A percentile compares a stretch with the other conserved stretches of the same genome.
Evolutionary conservation across 1,139 yeast genomes (phyloP).

Genomic region (Geotrichum reessii): DNA sequence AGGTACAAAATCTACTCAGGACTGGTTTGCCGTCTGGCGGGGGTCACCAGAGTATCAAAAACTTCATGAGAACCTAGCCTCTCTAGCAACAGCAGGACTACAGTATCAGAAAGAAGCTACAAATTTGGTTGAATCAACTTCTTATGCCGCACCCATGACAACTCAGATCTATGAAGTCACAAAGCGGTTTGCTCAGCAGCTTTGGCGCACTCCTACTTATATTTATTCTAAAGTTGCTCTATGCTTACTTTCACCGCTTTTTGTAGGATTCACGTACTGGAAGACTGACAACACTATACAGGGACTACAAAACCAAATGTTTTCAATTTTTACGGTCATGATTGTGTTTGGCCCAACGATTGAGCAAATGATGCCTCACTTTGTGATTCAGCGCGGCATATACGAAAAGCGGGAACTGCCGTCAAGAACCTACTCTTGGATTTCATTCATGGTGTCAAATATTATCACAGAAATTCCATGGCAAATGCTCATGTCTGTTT

Average conservation of each 20-base stretch:
- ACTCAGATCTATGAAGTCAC: constrained; percentile 48
- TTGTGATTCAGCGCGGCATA: constrained; percentile 55
- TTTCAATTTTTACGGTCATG: constrained; percentile 57
- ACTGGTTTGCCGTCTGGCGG: constrained; percentile 58
- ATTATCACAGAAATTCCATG: constrained; percentile 66
- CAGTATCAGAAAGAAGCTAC: constrained; percentile 2
- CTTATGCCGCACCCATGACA: constrained; percentile 39
- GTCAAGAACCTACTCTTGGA: constrained; percentile 50
- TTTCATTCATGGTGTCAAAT: constrained; percentile 52
- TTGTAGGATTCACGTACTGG: constrained; percentile 66
- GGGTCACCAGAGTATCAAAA: constrained; percentile 46
- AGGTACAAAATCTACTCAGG: constrained; percentile 55
- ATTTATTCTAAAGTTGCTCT: constrained; percentile 56
- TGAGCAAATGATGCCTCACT: constrained; percentile 66
- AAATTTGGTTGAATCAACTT: constrained; percentile 22
- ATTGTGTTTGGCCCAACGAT: constrained; percentile 53
- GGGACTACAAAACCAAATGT: constrained; percentile 40
- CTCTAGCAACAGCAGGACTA: not conserved
- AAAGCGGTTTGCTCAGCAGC: constrained; percentile 47
- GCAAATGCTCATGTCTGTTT: constrained; percentile 55
- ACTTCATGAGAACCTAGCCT: constrained; percentile 40
- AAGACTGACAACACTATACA: constrained; percentile 50
- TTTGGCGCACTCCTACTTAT: constrained; percentile 66
- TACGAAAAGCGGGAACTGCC: constrained; percentile 49
- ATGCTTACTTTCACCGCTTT: constrained; percentile 45